Conservation (phyloP, 768 basidiomycete species). For the Floccularia luteovirens region DNA sequence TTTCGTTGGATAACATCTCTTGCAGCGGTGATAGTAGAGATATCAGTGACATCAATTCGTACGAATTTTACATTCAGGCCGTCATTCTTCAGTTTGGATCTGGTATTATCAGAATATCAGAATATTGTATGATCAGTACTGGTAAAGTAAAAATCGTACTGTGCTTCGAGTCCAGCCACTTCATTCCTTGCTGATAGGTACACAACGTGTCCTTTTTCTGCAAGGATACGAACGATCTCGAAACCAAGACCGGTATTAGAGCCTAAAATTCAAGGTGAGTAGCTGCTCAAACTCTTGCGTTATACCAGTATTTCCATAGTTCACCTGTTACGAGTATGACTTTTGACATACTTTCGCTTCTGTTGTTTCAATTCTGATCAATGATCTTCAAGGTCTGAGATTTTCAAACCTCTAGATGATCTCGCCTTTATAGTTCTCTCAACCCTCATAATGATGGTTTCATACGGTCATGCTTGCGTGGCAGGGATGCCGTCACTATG, state of each 20-base stretch:
- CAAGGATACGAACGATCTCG: constrained; percentile 33
- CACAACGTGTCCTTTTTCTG: constrained; percentile 33
- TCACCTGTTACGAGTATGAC: constrained; percentile 32
- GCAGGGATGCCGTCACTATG: too few relatives aligned
- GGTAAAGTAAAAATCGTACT: constrained; percentile 16
- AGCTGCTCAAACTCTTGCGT: not conserved
- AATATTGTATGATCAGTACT: not conserved
- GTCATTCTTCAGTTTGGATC: constrained; percentile 22
- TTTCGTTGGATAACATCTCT: constrained; percentile 24
- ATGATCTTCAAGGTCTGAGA: not conserved
- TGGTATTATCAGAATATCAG: constrained; percentile 4
- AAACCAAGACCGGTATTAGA: constrained; percentile 39
- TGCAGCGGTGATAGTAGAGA: constrained; percentile 23
- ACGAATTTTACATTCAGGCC: constrained; percentile 24
- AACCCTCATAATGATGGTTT: too few relatives aligned
- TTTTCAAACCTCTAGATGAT: not conserved
- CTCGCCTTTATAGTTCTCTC: not conserved
- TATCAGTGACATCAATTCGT: constrained; percentile 30
- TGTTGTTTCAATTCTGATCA: not conserved
- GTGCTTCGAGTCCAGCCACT: constrained; percentile 28
- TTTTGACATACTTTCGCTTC: constrained; percentile 17
- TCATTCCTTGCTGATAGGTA: constrained; percentile 36
- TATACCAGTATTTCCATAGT: not conserved
- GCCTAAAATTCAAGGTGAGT: constrained; percentile 14
- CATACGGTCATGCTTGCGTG: too few relatives aligned